Percentiles rank a stretch among this genome's conserved stretches.
Conservation (phyloP, 1,284 basidiomycete genomes). For the Puccinia novopanici region DNA sequence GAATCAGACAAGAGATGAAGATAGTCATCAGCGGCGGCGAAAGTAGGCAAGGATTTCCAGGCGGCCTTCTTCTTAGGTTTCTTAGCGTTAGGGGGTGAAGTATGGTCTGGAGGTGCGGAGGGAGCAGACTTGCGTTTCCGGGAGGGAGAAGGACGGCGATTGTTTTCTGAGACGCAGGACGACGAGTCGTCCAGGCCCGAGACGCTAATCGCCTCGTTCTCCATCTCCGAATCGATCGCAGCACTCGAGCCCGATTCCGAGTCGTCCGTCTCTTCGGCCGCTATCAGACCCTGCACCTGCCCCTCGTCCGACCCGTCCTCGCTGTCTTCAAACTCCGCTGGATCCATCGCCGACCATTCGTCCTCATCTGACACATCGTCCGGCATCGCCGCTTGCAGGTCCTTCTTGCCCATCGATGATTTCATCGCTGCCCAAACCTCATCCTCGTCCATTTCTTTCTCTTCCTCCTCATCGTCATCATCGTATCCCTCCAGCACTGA, state of each 20-base stretch:
- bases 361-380: conserved; percentile 64
- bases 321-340: conserved; percentile 5
- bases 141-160: conserved; percentile 41
- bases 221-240: background rate
- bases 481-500: conserved; percentile 53
- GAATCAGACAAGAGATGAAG: conserved; percentile 78
- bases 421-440: conserved; percentile 62
- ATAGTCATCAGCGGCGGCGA: conserved; percentile 94
- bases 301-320: background rate
- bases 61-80: conserved; percentile 69
- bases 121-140: conserved; percentile 51
- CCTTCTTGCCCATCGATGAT: conserved; percentile 60
- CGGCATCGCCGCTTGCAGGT: conserved; percentile 52
- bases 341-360: conserved; percentile 57
- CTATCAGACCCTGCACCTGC: conserved; percentile 60
- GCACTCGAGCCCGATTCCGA: conserved; percentile 56
- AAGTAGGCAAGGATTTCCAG: conserved; percentile 74
- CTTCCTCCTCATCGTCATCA: conserved; percentile 49
- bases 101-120: conserved; percentile 53
- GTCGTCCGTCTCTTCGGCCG: conserved; percentile 67
- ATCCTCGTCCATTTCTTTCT: conserved; percentile 55
- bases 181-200: conserved; percentile 57
- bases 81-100: conserved; percentile 60
- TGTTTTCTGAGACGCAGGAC: conserved; percentile 53
- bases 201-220: conserved; percentile 54